Base-by-base conservation (phyloP, 441 rosid genomes). In the Erodium moschatum region DNA sequence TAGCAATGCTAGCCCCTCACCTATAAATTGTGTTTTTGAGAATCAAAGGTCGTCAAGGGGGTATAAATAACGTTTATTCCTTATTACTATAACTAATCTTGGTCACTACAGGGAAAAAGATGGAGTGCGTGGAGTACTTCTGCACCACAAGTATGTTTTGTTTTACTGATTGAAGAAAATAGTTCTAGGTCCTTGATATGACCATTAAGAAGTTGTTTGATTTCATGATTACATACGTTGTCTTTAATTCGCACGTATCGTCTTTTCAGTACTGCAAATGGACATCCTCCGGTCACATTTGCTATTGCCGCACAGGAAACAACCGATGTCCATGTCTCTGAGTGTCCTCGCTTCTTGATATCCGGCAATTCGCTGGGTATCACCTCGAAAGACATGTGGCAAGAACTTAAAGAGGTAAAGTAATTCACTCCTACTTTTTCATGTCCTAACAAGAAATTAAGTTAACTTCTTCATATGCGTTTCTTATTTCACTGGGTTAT, bases 171-270 rank as follows among this genome's bases (percentile, higher is more conserved):
- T 38, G 11, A 15, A 65, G 35, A 27, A 52, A 64, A 13, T 63
- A 5, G 40, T 35, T 0, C 52, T 69, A 20, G 71, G 0, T 24
- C 71, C 64, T 63, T 67, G 24, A 54, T 68, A 76, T 62, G 27
- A 58, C 64, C 38, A 52, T 27, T 63, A 69, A 44, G 42, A 63
- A n/a, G 6, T 48, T 20, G 20, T 9, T 48, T 62, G 24, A n/a
- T 5, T 69, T 68, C n/a, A n/a, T 70, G 64, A 38, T 31, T 38
- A 2, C 61, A 21, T 42, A 15, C 19, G 11, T 44, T 11, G 46
- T 69, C 52, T 27, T 69, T 78, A 67, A 74, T 7, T 11, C 46
- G 42, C 67, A 50, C 70, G 12, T 70, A n/a, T 48, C 48, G 68
- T 69, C 72, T 24, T 73, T 80, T 56, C 63, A 56, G 63, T 16